Evolutionary conservation across 1,284 basidiomycete genomes (phyloP).

Genomic region (Volvariella surrecta): DNA sequence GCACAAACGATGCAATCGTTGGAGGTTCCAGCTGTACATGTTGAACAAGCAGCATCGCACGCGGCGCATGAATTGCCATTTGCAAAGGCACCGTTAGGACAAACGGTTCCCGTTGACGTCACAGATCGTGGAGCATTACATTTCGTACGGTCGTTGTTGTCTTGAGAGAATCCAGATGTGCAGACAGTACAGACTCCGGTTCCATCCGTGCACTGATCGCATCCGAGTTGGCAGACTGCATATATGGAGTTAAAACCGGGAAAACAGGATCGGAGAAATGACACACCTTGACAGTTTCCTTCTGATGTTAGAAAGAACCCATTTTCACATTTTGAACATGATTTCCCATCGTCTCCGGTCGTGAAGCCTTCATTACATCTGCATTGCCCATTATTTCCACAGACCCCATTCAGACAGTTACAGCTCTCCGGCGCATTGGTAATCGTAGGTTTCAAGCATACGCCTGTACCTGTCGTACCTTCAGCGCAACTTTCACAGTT

Average conservation of each 20-base stretch:
- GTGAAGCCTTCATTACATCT: slow-evolving; percentile 72
- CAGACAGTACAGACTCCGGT: slow-evolving; percentile 69
- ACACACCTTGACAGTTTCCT: slow-evolving; percentile 65
- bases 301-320: slow-evolving; percentile 67
- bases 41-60: slow-evolving; percentile 61
- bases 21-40: slow-evolving; percentile 60
- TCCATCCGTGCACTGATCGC: slow-evolving; percentile 54
- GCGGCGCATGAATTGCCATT: slow-evolving; percentile 42
- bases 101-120: slow-evolving; percentile 45
- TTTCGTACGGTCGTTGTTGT: slow-evolving; percentile 56
- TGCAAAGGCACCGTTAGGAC: slow-evolving; percentile 59
- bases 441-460: slow-evolving; percentile 46
- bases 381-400: slow-evolving; percentile 58
- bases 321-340: slow-evolving; percentile 60
- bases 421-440: slow-evolving; percentile 52
- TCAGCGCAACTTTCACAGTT: slow-evolving; percentile 67
- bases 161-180: slow-evolving; percentile 54
- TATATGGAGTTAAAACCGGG: slow-evolving; percentile 5
- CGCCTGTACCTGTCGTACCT: slow-evolving; percentile 65
- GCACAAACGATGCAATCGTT: slow-evolving; percentile 65
- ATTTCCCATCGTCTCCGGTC: slow-evolving; percentile 56
- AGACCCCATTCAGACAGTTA: slow-evolving; percentile 72
- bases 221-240: slow-evolving; percentile 63
- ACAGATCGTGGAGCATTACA: slow-evolving; percentile 46
- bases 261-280: slow-evolving; percentile 1